Percentiles rank a stretch among this genome's conserved stretches.
These are phyloP conservation scores for Castanea mollissima DNA, from an alignment of 306 rosid genomes.

Conservation along the genomic window DNA sequence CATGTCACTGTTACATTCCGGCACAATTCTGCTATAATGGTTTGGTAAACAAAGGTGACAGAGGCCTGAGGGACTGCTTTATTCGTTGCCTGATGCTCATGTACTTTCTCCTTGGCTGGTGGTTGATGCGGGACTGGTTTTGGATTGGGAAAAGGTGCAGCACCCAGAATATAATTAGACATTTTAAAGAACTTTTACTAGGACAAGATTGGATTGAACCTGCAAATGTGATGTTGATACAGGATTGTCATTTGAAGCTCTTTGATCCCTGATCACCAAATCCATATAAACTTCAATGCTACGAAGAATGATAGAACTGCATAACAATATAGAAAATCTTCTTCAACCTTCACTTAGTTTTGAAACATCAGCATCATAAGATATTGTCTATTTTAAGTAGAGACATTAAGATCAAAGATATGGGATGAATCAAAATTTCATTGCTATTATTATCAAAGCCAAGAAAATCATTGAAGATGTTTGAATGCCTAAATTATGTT, in stretches of 20 bases:
- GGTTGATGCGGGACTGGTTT: not conserved
- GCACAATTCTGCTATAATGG: conserved; percentile 31
- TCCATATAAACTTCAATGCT: conserved; percentile 9
- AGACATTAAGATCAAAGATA: not conserved
- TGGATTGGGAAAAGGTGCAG: conserved; percentile 24
- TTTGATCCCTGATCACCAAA: conserved; percentile 11
- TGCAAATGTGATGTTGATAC: conserved; percentile 19
- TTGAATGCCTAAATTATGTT: not conserved
- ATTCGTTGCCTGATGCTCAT: not conserved
- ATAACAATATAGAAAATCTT: not conserved
- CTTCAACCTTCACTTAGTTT: not conserved
- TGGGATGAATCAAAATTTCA: not conserved
- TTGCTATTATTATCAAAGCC: not conserved
- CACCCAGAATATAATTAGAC: conserved; percentile 25
- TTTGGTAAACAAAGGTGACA: conserved; percentile 39
- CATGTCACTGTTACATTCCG: conserved; percentile 41
- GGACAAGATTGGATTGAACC: conserved; percentile 1
- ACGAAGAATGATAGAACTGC: conserved; percentile 22
- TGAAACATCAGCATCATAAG: not conserved
- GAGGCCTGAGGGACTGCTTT: conserved; percentile 21
- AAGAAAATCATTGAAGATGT: not conserved
- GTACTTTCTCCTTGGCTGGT: conserved; percentile 16
- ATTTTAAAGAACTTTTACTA: conserved; percentile 13
- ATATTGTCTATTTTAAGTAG: not conserved
- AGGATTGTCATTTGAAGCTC: conserved; percentile 16